Conservation (phyloP, 2,329 filamentous ascomycete genomes). For the Phyllosticta citriasiana region DNA sequence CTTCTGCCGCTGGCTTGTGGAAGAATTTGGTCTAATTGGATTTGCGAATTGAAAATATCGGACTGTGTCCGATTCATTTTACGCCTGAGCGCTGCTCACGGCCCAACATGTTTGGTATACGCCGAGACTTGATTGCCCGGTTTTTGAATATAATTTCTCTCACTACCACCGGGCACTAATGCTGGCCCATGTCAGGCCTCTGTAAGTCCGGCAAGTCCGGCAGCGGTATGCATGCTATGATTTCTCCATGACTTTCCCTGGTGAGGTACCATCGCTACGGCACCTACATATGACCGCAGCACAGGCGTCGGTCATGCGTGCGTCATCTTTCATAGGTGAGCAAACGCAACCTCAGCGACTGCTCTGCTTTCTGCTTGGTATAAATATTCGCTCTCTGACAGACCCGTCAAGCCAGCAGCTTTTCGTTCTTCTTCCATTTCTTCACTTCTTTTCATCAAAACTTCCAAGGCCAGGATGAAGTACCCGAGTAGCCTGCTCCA, state of each 20-base stretch:
- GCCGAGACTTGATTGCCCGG: neutral
- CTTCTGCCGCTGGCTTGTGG: neutral
- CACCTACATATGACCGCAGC: neutral
- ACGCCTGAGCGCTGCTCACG: neutral
- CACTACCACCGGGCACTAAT: neutral
- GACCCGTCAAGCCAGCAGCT: neutral
- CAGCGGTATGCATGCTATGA: neutral
- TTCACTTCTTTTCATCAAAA: neutral
- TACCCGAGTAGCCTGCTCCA: neutral
- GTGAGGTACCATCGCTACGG: neutral
- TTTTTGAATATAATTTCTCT: neutral
- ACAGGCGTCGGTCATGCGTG: neutral
- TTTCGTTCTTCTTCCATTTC: neutral
- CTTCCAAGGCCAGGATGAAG: neutral
- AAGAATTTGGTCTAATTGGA: neutral
- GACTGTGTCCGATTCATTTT: neutral
- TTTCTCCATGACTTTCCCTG: neutral
- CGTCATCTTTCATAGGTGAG: neutral
- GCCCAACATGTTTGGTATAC: neutral
- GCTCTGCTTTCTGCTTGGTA: neutral
- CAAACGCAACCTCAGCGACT: neutral
- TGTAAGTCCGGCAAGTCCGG: neutral
- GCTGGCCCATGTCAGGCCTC: neutral
- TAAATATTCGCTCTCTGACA: neutral
- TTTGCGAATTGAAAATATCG: neutral